A percentile compares a stretch with the other conserved stretches of the same genome.
phyloP scores from a whole-genome alignment of 2,329 filamentous ascomycete species.

The Phyllosticta citrichinensis region DNA sequence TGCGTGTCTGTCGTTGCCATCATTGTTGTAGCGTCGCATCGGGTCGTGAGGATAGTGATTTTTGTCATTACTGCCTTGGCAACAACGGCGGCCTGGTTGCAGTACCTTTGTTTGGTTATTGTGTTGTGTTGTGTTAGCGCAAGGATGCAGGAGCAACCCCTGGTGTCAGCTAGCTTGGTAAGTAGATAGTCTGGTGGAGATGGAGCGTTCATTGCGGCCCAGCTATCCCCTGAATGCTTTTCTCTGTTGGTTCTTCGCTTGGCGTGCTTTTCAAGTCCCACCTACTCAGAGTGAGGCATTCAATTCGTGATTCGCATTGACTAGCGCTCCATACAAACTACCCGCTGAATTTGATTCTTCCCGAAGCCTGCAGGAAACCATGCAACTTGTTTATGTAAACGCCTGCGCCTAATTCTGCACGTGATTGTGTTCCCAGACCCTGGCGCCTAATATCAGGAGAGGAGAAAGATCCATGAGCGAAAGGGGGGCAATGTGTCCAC shows the following conservation, averaged over 20 bases:
- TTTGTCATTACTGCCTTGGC: neutral
- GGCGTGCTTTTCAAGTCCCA: too few species aligned
- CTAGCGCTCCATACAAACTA: neutral
- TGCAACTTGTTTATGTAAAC: neutral
- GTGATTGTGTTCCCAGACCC: neutral
- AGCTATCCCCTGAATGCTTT: too few species aligned
- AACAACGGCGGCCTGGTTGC: neutral
- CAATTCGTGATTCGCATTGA: neutral
- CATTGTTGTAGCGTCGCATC: neutral
- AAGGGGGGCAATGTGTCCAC: neutral
- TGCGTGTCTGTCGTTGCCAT: conserved; percentile 1
- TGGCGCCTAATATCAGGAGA: neutral
- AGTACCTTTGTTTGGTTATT: neutral
- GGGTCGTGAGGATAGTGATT: neutral
- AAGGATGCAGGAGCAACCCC: too few species aligned
- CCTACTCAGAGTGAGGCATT: neutral
- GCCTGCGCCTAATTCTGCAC: neutral
- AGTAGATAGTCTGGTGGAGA: too few species aligned
- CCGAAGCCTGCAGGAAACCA: neutral
- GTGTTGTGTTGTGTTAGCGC: neutral
- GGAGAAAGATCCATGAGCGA: neutral
- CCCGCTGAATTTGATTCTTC: neutral
- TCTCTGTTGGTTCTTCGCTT: too few species aligned
- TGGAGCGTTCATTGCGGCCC: too few species aligned
- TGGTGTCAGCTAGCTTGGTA: too few species aligned